These are phyloP conservation scores for Cinnamomum micranthum DNA, from an alignment of 164 flowering plant genomes.

Conservation along the genomic window DNA sequence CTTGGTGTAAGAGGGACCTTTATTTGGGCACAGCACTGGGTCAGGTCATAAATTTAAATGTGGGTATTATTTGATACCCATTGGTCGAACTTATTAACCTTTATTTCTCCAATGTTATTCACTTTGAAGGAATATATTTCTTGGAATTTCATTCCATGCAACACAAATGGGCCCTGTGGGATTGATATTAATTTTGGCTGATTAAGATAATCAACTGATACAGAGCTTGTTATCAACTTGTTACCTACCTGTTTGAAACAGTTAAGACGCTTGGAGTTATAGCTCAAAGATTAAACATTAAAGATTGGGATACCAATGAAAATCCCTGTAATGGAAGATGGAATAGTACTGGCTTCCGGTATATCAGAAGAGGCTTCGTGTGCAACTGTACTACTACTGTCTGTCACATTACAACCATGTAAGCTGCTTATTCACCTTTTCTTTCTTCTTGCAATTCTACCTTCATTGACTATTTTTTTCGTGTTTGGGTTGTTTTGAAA, in stretches of 20 bases:
- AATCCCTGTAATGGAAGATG: slow-evolving; percentile 25
- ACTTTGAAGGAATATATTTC: no score
- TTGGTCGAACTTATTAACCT: no score
- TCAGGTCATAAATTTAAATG: no score
- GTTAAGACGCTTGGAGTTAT: slow-evolving; percentile 20
- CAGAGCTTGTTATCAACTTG: no score
- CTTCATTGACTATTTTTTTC: neutral
- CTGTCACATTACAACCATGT: slow-evolving; percentile 31
- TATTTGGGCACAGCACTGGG: no score
- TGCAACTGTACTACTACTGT: slow-evolving; percentile 18
- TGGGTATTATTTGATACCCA: no score
- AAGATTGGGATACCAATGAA: slow-evolving; percentile 20
- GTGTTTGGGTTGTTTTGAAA: neutral
- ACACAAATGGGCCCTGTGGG: no score
- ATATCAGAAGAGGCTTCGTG: slow-evolving; percentile 27
- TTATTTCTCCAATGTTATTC: no score
- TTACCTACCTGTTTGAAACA: neutral
- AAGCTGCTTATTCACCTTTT: neutral
- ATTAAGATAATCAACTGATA: neutral
- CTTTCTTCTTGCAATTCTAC: no score
- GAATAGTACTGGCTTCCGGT: neutral
- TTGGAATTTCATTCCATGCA: no score
- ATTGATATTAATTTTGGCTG: neutral
- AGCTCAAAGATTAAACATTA: slow-evolving; percentile 16
- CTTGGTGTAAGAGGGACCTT: no score